phyloP scores from a whole-genome alignment of 2,329 filamentous ascomycete species.

The Beauveria sp. region DNA sequence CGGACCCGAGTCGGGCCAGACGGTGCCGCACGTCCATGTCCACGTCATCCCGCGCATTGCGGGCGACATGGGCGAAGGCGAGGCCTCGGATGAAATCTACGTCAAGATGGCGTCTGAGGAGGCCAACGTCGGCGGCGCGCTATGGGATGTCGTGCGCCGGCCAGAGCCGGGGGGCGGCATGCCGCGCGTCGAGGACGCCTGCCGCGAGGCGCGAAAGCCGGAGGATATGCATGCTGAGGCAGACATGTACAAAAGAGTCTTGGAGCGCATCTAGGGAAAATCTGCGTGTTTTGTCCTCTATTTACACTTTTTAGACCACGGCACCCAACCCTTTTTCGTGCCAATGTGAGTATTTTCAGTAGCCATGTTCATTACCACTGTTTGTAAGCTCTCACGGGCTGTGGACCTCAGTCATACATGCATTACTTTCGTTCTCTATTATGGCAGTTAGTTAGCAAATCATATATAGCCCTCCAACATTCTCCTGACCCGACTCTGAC shows the following conservation, averaged over 20 bases:
- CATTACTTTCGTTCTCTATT: neutral
- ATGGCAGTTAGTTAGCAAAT: neutral
- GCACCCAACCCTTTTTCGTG: neutral
- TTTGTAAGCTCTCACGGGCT: neutral
- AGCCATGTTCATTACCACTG: neutral
- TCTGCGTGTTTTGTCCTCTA: neutral
- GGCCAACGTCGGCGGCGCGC: slow-evolving; percentile 68
- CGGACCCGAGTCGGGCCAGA: slow-evolving; percentile 83
- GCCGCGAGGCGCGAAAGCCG: slow-evolving; percentile 56
- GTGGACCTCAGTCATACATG: neutral
- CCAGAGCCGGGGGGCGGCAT: slow-evolving; percentile 51
- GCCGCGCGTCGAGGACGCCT: slow-evolving; percentile 62
- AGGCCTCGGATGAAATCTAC: slow-evolving; percentile 64
- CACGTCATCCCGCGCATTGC: slow-evolving; percentile 74
- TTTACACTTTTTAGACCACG: neutral
- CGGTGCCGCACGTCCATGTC: slow-evolving; percentile 85
- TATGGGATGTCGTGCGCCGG: slow-evolving; percentile 46
- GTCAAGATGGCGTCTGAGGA: slow-evolving; percentile 74
- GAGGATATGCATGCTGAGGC: slow-evolving; percentile 80
- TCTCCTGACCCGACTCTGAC: slow-evolving; percentile 25
- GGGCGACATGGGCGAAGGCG: slow-evolving; percentile 40
- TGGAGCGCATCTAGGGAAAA: slow-evolving; percentile 33
- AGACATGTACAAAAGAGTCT: slow-evolving; percentile 48
- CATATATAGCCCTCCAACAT: neutral
- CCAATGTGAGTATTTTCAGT: neutral